These are phyloP conservation scores for Xylaria multiplex DNA, from an alignment of 2,329 filamentous ascomycete genomes.

Conservation along the genomic window DNA sequence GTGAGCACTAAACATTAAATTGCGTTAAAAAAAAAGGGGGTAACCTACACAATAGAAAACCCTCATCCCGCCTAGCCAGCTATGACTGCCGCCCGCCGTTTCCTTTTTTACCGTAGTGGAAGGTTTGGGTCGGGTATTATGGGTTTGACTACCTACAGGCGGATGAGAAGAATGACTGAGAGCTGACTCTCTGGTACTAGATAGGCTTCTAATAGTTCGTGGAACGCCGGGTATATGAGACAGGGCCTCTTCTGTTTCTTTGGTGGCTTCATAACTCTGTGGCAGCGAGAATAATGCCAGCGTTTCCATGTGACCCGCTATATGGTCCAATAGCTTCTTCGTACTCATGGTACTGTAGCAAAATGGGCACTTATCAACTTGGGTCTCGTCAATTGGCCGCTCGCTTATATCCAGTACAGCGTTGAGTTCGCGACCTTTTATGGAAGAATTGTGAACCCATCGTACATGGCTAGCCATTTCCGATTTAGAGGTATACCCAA, in stretches of 20 bases:
- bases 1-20: not conserved
- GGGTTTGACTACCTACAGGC: no score
- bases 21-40: no score
- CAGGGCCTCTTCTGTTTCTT: not conserved
- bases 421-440: not conserved
- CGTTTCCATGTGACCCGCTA: constrained; percentile 26
- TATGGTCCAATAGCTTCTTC: constrained; percentile 10
- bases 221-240: not conserved
- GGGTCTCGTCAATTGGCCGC: constrained; percentile 6
- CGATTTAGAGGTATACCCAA: not conserved
- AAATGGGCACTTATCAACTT: constrained; percentile 10
- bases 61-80: not conserved
- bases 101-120: no score
- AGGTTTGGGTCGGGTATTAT: no score
- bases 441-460: not conserved
- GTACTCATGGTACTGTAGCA: constrained; percentile 5
- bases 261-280: not conserved
- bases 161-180: not conserved
- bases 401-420: constrained; percentile 24
- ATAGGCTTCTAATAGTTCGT: not conserved
- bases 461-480: constrained; percentile 11
- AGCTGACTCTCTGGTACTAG: not conserved
- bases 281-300: constrained; percentile 20
- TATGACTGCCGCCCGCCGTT: not conserved
- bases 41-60: constrained; percentile 8